phyloP scores from a whole-genome alignment of 2,329 filamentous ascomycete species.

The Beauveria bassiana region DNA sequence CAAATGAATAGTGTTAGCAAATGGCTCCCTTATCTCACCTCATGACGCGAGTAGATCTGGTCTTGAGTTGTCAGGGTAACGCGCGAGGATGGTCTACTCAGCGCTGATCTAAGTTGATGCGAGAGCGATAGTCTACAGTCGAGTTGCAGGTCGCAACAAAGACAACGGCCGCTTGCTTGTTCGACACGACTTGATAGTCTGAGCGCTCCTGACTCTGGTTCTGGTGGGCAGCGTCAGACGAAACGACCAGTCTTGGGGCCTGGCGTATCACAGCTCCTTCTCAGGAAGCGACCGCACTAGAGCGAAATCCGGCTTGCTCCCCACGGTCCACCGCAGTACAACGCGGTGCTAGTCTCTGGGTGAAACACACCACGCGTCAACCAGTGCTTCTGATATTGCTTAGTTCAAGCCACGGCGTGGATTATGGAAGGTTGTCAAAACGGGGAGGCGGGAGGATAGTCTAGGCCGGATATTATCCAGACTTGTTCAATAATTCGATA shows the following conservation, averaged over 20 bases:
- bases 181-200: background rate
- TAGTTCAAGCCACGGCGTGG: background rate
- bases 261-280: background rate
- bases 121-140: background rate
- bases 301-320: background rate
- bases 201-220: background rate
- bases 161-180: background rate
- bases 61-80: background rate
- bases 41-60: background rate
- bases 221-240: background rate
- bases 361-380: constrained; percentile 5
- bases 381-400: background rate
- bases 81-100: background rate
- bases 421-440: background rate
- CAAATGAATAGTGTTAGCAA: background rate
- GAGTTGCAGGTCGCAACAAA: background rate
- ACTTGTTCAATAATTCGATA: background rate
- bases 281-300: constrained; percentile 1
- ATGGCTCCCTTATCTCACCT: background rate
- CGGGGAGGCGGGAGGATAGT: background rate
- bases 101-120: background rate
- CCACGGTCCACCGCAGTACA: background rate
- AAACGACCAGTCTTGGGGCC: background rate
- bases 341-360: background rate
- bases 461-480: background rate